Base-by-base conservation (phyloP, 2,329 filamentous ascomycete genomes). In the Parastagonospora nodorum region DNA sequence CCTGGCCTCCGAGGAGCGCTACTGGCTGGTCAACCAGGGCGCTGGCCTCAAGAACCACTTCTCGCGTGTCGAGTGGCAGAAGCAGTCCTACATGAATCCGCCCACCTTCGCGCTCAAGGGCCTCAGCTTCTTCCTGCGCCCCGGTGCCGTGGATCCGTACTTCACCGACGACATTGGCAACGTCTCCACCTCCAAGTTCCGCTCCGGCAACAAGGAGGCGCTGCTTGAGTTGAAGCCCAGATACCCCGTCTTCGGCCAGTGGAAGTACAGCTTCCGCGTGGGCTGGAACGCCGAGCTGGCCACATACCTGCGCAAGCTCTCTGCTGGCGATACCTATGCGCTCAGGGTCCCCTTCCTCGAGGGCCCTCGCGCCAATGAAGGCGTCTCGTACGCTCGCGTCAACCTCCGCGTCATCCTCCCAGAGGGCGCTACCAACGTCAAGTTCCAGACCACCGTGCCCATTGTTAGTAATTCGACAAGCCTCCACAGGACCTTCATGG, bases 151-250 rank as follows among this genome's bases (percentile, higher is more conserved):
- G 47, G 90, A 97, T 68, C 84, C 93, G 5, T 99, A 99, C 81
- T 99, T 94, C 75, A 92, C 88, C 43, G 94, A 99, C 72, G 89
- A 91, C 64, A 96, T 99, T 68, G 94, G 94, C 61, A 99, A 99
- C 69, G 92, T 99, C 28, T 96, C 92, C 27, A 99, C 94, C 1
- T 96, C 92, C 48, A 84, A 84, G 56, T 99, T 96, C 82, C 84
- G 92, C 55, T 85, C 81, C 61, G 89, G 85, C 71, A 84, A 82
- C 71, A 86, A 88, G 16, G 89, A 93, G 74, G 88, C 90, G n/a
- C 78, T 88, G 36, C 83, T 99, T 27, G 92, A 97, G 75, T 82
- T 97, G 57, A 94, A 92, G 80, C 94, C 94, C 15, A 86, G 94
- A 45, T 99, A 96, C 75, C 94, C 94, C n/a, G 75, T 99, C 19